Base-by-base conservation (phyloP, 306 rosid species). In the Myrica gale region DNA sequence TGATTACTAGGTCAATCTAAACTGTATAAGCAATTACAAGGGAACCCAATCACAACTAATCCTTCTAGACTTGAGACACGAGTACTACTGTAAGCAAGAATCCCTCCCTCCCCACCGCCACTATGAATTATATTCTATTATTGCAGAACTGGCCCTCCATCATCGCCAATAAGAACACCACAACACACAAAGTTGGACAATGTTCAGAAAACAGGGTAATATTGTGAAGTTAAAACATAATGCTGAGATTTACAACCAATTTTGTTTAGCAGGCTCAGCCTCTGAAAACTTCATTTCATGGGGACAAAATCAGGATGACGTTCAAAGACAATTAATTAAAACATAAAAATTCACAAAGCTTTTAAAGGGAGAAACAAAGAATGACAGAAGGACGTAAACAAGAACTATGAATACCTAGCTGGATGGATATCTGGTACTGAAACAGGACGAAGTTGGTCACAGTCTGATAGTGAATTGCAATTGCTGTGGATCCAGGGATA, bases 401-500 rank as follows among this genome's bases (percentile, higher is more conserved):
- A 78, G 63, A 57, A 52, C 67, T 23, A 68, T 32, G 39, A 19
- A 43, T 88, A 95, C 97, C 97, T 95, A 73, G 99, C 99, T 3
- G 99, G 99, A 84, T 89, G 97, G 71, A 92, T 90, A 85, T 92
- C 97, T n/a, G 99, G 97, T 72, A 95, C 76, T 76, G 85, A 79
- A 83, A 95, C 83, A 23, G 99, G 84, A 72, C 96, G 96, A 79
- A 95, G 92, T 79, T 92, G 99, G 74, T 95, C 97, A 72, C 79
- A 84, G 69, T 92, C 96, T 61, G 96, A 90, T 67, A 90, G 81
- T 71, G 97, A 92, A 84, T 92, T 92, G 81, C 92, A 89, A 82
- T 92, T 92, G 85, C 97, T 84, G 88, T 92, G 97, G 71, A 92
- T 87, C 97, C 96, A 92, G 53, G 99, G 99, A 83, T 90, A 83